Base-by-base conservation (phyloP, 2,329 filamentous ascomycete genomes). In the Chaetomium olivaceum region DNA sequence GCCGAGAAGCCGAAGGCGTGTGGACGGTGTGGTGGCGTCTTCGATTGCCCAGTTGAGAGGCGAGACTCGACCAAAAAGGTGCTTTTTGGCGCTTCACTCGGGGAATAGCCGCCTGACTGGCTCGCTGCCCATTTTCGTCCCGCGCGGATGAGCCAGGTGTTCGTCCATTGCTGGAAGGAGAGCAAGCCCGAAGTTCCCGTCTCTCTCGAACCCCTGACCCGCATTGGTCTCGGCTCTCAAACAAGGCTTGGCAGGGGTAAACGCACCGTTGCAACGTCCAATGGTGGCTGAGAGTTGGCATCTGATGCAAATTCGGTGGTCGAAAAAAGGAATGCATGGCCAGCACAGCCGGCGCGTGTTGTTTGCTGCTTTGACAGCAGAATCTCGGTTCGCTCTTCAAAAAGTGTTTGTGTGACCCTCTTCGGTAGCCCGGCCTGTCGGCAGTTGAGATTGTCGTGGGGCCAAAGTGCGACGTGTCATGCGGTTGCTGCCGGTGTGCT, bases 161-260 rank as follows among this genome's bases (percentile, higher is more conserved):
- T 56, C 36, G 21, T 56, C 25, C 25, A 8, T 62, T 48, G 39
- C 33, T 55, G 48, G 58, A 51, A 29, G 27, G 43, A 46, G 50
- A 29, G 19, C 56, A 57, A 48, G 23, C 12, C 14, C 14, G 43
- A 43, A 7, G 7, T 16, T 46, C 43, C 39, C 21, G 39, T 19
- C 16, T 23, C 48, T 21, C 21, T 27, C 33, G 33, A 29, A 16
- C 62, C 62, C 62, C 62, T 63, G 55, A 51, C 48, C 33, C 19
- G 25, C 48, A 16, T 4, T 27, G 62, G 36, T 55, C 55, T 59
- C 23, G 55, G 33, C 48, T 12, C 21, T 12, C 21, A 43, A 12
- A 29, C 19, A 36, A 29, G 21, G 21, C 58, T 61, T 57, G 63
- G 63, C 63, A 64, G 63, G 63, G 63, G 62, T 52, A 6, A 50